phyloP scores from a whole-genome alignment of 495 filamentous ascomycete genomes.

The Penicillium chermesinum region DNA sequence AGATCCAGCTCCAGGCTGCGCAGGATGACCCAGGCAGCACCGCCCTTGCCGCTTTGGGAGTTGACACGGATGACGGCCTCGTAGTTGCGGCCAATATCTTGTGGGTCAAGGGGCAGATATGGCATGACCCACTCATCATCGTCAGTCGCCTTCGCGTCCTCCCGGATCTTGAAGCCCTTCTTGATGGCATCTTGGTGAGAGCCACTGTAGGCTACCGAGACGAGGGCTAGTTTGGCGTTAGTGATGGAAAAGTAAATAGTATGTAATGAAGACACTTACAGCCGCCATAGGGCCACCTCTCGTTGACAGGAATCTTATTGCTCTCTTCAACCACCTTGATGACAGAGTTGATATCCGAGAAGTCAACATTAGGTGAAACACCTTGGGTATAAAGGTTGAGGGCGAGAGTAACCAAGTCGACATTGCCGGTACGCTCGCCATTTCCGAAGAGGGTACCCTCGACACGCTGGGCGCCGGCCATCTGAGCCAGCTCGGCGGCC shows the following conservation, averaged over 20 bases:
- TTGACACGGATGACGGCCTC: conserved; percentile 98
- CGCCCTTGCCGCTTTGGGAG: conserved; percentile 92
- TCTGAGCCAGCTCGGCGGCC: conserved; percentile 88
- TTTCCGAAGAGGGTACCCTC: conserved; percentile 96
- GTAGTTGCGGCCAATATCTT: conserved; percentile 92
- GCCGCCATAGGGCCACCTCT: conserved; percentile 84
- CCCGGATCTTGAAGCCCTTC: conserved; percentile 81
- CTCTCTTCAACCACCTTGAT: conserved; percentile 87
- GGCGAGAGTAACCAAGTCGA: conserved; percentile 90
- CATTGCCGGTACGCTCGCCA: conserved; percentile 93
- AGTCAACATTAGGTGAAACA: conserved; percentile 81
- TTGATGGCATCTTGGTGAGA: conserved; percentile 94
- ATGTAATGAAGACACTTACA: background rate
- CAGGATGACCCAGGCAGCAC: conserved; percentile 90
- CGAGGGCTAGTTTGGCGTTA: conserved; percentile 33
- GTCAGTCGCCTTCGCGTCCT: conserved; percentile 51
- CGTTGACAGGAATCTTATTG: conserved; percentile 92
- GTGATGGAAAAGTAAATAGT: background rate
- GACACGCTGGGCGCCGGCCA: conserved; percentile 94
- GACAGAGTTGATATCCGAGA: conserved; percentile 81
- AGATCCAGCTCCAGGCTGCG: conserved; percentile 85
- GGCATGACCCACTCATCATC: conserved; percentile 69
- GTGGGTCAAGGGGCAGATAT: conserved; percentile 88
- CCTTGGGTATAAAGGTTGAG: conserved; percentile 97
- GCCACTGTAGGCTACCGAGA: conserved; percentile 29